Evolutionary conservation across 768 basidiomycete species (phyloP).

Genomic region (Naganishia friedmannii): DNA sequence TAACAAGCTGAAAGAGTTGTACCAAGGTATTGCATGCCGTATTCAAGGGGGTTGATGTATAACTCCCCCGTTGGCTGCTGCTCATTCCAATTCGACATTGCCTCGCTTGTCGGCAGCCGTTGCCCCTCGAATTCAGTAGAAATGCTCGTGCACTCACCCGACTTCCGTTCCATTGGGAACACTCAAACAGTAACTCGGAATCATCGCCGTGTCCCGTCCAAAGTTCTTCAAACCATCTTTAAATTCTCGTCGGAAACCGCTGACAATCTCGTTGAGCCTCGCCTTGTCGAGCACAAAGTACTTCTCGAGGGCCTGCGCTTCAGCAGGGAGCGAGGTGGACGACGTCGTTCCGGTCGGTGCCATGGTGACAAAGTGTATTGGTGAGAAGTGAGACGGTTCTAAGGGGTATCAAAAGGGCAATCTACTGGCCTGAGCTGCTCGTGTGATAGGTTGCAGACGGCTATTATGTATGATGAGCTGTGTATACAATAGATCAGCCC

Average conservation of each 20-base stretch:
- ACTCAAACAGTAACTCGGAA: conserved; percentile 94
- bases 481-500: conserved; percentile 4
- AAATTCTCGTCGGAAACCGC: conserved; percentile 77
- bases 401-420: conserved; percentile 4
- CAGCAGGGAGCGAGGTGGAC: conserved; percentile 41
- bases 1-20: not conserved
- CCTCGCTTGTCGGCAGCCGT: too few species aligned
- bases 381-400: not conserved
- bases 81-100: too few species aligned
- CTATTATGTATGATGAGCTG: not conserved
- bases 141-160: conserved; percentile 61
- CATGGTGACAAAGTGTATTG: conserved; percentile 4
- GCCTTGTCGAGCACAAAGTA: conserved; percentile 69
- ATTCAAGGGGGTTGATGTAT: too few species aligned
- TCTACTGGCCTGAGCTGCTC: not conserved
- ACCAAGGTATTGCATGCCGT: too few species aligned
- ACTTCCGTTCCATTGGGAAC: conserved; percentile 91
- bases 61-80: too few species aligned
- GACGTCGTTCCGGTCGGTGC: conserved; percentile 25
- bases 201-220: conserved; percentile 86
- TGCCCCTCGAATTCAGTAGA: not conserved
- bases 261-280: conserved; percentile 66
- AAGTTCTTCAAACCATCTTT: conserved; percentile 68
- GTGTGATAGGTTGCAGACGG: not conserved
- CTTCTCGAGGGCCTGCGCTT: conserved; percentile 64